Evolutionary conservation across 352 stramenopile genomes (phyloP).

Genomic region (Halophytophthora batemanensis): DNA sequence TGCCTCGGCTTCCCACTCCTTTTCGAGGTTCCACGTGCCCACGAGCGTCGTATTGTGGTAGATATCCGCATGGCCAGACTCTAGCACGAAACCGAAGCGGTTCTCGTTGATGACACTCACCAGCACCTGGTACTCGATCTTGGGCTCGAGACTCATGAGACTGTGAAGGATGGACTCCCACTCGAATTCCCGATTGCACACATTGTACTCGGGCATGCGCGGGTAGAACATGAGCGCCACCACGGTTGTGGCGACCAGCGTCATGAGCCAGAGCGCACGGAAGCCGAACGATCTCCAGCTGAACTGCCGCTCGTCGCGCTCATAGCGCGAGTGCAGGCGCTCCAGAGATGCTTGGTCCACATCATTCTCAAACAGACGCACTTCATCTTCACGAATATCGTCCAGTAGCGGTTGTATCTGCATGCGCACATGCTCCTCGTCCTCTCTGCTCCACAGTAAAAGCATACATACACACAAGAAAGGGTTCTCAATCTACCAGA

Average conservation of each 20-base stretch:
- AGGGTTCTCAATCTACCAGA: conserved; percentile 3
- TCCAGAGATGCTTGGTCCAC: conserved; percentile 52
- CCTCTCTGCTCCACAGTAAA: conserved; percentile 16
- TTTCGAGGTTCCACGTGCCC: conserved; percentile 67
- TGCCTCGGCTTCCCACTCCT: conserved; percentile 59
- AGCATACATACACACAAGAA: neutral
- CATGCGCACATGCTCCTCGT: conserved; percentile 30
- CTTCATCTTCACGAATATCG: conserved; percentile 45
- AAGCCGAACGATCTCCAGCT: conserved; percentile 49
- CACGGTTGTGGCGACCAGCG: conserved; percentile 58
- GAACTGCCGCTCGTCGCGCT: conserved; percentile 42
- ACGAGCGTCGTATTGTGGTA: conserved; percentile 76
- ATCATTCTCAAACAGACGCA: conserved; percentile 59
- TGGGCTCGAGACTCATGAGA: conserved; percentile 63
- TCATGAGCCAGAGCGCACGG: conserved; percentile 50
- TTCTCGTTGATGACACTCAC: conserved; percentile 89
- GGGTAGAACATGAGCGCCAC: conserved; percentile 86
- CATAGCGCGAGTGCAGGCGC: conserved; percentile 40
- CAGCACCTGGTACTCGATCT: conserved; percentile 84
- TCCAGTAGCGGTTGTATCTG: conserved; percentile 52
- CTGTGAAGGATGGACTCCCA: conserved; percentile 86
- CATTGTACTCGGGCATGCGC: conserved; percentile 84
- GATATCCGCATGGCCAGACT: conserved; percentile 73
- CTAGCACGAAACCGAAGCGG: conserved; percentile 79
- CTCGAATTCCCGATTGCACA: conserved; percentile 88